Evolutionary conservation across 2,329 filamentous ascomycete genomes (phyloP), one percentile per base, ranked within the genome.

Genomic region (Zymoseptoria crescenta): DNA sequence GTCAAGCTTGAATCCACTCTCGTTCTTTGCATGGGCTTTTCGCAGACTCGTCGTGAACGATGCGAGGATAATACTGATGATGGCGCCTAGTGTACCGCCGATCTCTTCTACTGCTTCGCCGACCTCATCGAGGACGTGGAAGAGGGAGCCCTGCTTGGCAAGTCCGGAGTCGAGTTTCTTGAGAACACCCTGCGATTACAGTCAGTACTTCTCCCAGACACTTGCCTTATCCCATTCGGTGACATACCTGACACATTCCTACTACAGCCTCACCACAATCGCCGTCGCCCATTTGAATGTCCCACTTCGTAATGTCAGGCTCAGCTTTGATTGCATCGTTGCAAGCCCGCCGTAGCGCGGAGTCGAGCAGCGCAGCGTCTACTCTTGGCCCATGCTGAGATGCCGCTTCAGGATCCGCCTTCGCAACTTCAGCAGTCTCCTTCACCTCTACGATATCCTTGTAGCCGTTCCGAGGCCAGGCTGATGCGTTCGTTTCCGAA

Each of bases 201-300:
- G n/a, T 45, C 35, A 45, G 35, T 45, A n/a, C 13, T 45, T 16
- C 7, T 10, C 35, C 13, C 13, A 2, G 13, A 16, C 1, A 13
- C 13, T 13, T 35, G 30, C 9, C 8, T 35, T 8, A 35, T 41
- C 35, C 35, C 2, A 4, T 16, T 41, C 2, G 16, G 16, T 13
- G 4, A 52, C 8, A 16, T 29, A 52, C 51, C 35, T 69, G 69
- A 60, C 72, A 73, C 70, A 74, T 73, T 20, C 66, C 66, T 20
- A 67, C 72, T 1, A 79, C 76, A 27, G 77, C 77, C 68, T 87
- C 83, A 45, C 85, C 85, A 68, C 84, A 87, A 72, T 87, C 84
- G 9, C 84, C 84, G 65, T 87, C 85, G 41, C 83, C 84, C 79
- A 86, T 83, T 52, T 83, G 70, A 4, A 80, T 84, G 69, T 87